Percentiles rank a stretch among this genome's conserved stretches.
Conservation (phyloP, 768 basidiomycete species). For the Hydnum rufescens region DNA sequence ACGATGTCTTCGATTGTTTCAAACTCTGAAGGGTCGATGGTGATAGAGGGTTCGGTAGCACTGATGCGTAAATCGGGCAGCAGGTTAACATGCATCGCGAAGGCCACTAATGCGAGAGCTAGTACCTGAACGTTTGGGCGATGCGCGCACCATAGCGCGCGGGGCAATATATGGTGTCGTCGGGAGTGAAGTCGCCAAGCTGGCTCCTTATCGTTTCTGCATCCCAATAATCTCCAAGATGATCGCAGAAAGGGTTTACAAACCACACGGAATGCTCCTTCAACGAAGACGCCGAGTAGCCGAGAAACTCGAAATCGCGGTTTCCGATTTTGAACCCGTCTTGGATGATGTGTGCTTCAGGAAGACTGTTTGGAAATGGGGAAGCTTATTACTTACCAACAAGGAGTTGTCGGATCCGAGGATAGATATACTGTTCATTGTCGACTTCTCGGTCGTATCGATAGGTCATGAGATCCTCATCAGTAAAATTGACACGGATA, state of each 20-base stretch:
- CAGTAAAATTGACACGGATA: slow-evolving; percentile 6
- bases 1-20: slow-evolving; percentile 39
- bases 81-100: slow-evolving; percentile 67
- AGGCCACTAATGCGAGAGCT: not conserved
- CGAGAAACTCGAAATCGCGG: slow-evolving; percentile 8
- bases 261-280: slow-evolving; percentile 8
- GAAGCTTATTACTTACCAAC: not conserved
- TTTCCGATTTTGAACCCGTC: slow-evolving; percentile 4
- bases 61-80: slow-evolving; percentile 40
- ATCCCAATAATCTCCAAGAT: not conserved
- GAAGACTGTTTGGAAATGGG: not conserved
- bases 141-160: slow-evolving; percentile 28
- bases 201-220: slow-evolving; percentile 38
- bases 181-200: slow-evolving; percentile 45
- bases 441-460: slow-evolving; percentile 6
- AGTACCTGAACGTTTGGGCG: not conserved
- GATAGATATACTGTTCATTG: slow-evolving; percentile 3
- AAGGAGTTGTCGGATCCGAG: slow-evolving; percentile 2
- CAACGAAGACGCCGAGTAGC: slow-evolving; percentile 7
- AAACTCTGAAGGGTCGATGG: slow-evolving; percentile 38
- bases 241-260: slow-evolving; percentile 4
- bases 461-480: slow-evolving; percentile 4
- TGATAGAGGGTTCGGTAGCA: slow-evolving; percentile 54
- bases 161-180: slow-evolving; percentile 29
- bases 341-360: not conserved